phyloP scores from a whole-genome alignment of 2,329 filamentous ascomycete genomes.

The Lomentospora prolificans region DNA sequence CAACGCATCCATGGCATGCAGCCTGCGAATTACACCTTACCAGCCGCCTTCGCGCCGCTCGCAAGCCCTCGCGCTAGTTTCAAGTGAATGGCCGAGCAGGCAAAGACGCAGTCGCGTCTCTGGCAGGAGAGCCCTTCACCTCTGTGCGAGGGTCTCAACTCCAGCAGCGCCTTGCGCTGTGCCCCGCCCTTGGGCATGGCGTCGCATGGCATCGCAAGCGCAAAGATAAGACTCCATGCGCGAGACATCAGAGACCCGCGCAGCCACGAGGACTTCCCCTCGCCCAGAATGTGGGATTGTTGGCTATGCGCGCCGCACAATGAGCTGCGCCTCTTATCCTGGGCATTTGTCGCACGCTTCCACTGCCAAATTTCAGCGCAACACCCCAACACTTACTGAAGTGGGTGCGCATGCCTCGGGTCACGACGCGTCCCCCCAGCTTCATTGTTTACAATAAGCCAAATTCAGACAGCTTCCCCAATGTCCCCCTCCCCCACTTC shows the following conservation, averaged over 20 bases:
- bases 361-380: not conserved
- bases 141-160: too few species aligned
- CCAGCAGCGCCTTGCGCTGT: not conserved
- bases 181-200: not conserved
- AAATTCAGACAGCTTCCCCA: not conserved
- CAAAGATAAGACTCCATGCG: not conserved
- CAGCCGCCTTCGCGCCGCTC: not conserved
- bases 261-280: not conserved
- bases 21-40: not conserved
- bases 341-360: not conserved
- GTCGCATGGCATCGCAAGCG: not conserved
- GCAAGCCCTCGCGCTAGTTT: not conserved
- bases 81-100: not conserved
- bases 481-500: not conserved
- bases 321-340: not conserved
- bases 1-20: not conserved
- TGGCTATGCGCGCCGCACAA: not conserved
- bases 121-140: not conserved
- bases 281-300: not conserved
- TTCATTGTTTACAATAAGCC: slow-evolving; percentile 6
- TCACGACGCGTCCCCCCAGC: slow-evolving; percentile 1
- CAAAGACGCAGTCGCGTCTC: not conserved
- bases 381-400: not conserved
- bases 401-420: not conserved
- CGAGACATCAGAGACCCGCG: not conserved